Percentiles rank a stretch among this genome's conserved stretches.
Evolutionary conservation across 1,139 yeast genomes (phyloP).

Genomic region (Groenewaldozyma auringiensis): DNA sequence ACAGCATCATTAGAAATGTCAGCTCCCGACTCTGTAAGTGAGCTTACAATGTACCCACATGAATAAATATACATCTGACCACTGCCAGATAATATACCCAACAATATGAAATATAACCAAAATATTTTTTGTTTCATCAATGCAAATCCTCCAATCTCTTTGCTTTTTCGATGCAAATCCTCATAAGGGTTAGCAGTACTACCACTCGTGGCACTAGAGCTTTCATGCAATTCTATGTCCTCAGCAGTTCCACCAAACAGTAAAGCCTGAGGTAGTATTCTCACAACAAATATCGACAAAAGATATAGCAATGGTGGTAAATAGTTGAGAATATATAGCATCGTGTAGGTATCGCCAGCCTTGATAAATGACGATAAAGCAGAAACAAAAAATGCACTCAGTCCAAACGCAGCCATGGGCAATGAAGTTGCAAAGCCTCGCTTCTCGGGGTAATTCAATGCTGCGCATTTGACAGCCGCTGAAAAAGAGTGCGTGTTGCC

Average conservation of each 20-base stretch:
- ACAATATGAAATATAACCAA: constrained; percentile 37
- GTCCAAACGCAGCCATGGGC: constrained; percentile 39
- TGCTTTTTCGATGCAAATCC: constrained; percentile 1
- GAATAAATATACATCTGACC: constrained; percentile 76
- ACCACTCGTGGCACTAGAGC: background rate
- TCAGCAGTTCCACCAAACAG: background rate
- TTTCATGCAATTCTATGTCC: constrained; percentile 6
- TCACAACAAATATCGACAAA: constrained; percentile 21
- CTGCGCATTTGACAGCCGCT: constrained; percentile 38
- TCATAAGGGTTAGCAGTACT: constrained; percentile 1
- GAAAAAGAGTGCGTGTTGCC: constrained; percentile 35
- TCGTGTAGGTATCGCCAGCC: constrained; percentile 28
- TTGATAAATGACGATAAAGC: constrained; percentile 26
- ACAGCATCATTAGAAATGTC: background rate
- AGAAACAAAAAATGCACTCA: constrained; percentile 35
- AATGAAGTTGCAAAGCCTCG: constrained; percentile 37
- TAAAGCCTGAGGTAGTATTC: constrained; percentile 14
- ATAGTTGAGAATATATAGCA: constrained; percentile 28
- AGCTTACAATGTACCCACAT: constrained; percentile 63
- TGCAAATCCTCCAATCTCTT: background rate
- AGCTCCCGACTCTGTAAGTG: constrained; percentile 29
- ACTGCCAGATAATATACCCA: constrained; percentile 60
- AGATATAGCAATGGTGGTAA: constrained; percentile 27
- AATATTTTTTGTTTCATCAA: constrained; percentile 17
- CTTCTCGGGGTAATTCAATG: constrained; percentile 32